Base-by-base conservation (phyloP, 2,329 filamentous ascomycete species). In the Pezicula neosporulosa region DNA sequence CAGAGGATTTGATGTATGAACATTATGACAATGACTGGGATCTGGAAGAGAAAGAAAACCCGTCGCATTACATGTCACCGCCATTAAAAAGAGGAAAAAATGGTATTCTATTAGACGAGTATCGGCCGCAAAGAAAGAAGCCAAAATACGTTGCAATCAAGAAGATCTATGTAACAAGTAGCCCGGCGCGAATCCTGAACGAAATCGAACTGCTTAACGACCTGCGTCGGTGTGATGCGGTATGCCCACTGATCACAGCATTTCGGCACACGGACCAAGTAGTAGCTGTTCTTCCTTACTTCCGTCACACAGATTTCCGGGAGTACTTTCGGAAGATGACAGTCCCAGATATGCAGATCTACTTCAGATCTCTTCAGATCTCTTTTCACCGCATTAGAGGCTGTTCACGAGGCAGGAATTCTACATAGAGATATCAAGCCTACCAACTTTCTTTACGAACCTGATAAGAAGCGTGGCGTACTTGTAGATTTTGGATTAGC, bases 401-500 rank as follows among this genome's bases (percentile, higher is more conserved):
- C 89, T 38, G 92, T 97, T 4, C 94, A 99, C 68, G 79, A 82
- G 6, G 83, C 89, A 63, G 80, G 82, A 38, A 97, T 99, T 53
- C 81, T 99, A 18, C 94, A 99, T 67, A 85, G 92, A 57, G 92
- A 97, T 66, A 96, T 97, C 67, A 97, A 97, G 66, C 94, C 94
- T 6, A 99, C 95, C 19, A 97, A 97, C 66, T 97, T 97, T 63
- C 80, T 97, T 37, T 97, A 97, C 72, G 90, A 96, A 58, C 89
- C 90, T 0, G 74, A 83, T 10, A 83, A 85, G 41, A 83, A 86
- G 61, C 85, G 89, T 50, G 94, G 94, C 38, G 93, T 99, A 2
- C 80, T 99, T 1, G 94, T 99, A n/a, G 94, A 99, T 66, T 99
- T 99, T 72, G 94, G 94, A n/a, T 81, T 99, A 15, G 94, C 94